Conservation (phyloP, 2,329 filamentous ascomycete species). For the Rutstroemia sydowiana region DNA sequence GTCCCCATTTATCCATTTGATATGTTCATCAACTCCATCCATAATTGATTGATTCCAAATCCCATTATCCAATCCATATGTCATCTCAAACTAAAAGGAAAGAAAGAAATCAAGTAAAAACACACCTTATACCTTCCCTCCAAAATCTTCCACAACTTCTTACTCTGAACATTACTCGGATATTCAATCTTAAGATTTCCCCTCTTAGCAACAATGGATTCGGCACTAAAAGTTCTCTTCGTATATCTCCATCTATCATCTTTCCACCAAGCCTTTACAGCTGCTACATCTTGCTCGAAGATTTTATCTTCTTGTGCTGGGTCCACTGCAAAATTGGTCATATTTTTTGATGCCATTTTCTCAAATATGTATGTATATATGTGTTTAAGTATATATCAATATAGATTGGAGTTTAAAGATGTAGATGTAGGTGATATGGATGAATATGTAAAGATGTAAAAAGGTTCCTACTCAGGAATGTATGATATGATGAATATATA, state of each 20-base stretch:
- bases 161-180: conserved; percentile 78
- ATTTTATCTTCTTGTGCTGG: conserved; percentile 47
- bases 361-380: background rate
- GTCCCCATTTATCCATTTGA: too few relatives aligned
- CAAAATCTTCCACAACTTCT: conserved; percentile 91
- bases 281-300: conserved; percentile 68
- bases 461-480: too few relatives aligned
- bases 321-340: conserved; percentile 51
- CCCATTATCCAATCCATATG: conserved; percentile 13
- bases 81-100: background rate
- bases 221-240: conserved; percentile 85
- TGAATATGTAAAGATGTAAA: too few relatives aligned
- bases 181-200: conserved; percentile 88
- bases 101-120: background rate
- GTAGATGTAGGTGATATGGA: too few relatives aligned
- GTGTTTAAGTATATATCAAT: background rate
- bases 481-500: too few relatives aligned
- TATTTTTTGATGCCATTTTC: conserved; percentile 40
- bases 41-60: too few relatives aligned
- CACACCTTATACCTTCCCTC: conserved; percentile 76
- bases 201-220: conserved; percentile 94
- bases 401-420: too few relatives aligned
- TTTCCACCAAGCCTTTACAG: conserved; percentile 90
- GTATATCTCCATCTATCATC: conserved; percentile 90
- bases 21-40: too few relatives aligned